Conservation (phyloP, 257 asterid genomes). For the Lycium barbarum region DNA sequence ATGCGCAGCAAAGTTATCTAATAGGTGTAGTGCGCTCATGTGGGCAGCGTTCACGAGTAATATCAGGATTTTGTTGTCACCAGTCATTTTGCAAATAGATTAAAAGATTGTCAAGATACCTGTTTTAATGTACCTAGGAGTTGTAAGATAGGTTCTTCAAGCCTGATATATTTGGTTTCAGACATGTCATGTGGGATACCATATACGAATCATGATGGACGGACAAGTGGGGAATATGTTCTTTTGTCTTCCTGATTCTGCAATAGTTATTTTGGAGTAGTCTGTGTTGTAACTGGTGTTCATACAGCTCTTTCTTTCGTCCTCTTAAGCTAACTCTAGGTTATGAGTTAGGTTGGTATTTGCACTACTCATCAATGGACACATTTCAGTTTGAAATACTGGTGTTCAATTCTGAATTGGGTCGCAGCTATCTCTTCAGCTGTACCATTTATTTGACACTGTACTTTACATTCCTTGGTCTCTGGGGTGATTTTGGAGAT, state of each 20-base stretch:
- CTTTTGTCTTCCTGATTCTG: not conserved
- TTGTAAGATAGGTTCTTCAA: constrained; percentile 11
- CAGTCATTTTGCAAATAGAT: not conserved
- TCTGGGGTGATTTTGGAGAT: not conserved
- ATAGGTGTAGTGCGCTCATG: not conserved
- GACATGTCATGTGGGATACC: not conserved
- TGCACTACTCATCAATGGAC: too few species aligned
- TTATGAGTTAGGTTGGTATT: not conserved
- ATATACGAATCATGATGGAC: not conserved
- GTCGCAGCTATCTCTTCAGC: not conserved
- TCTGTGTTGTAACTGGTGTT: not conserved
- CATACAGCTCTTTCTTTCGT: not conserved
- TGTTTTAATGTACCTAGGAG: not conserved
- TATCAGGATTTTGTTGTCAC: not conserved
- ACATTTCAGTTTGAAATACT: too few species aligned
- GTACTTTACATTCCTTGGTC: not conserved
- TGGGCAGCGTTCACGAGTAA: not conserved
- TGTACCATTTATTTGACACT: not conserved
- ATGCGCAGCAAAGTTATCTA: not conserved
- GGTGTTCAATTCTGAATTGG: too few species aligned
- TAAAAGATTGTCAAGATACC: not conserved
- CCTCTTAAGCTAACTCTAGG: not conserved
- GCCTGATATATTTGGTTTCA: too few species aligned
- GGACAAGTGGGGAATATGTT: not conserved
- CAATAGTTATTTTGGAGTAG: not conserved